These are phyloP conservation scores for Trichosanthes cucumerina DNA, from an alignment of 306 rosid genomes.

Conservation along the genomic window DNA sequence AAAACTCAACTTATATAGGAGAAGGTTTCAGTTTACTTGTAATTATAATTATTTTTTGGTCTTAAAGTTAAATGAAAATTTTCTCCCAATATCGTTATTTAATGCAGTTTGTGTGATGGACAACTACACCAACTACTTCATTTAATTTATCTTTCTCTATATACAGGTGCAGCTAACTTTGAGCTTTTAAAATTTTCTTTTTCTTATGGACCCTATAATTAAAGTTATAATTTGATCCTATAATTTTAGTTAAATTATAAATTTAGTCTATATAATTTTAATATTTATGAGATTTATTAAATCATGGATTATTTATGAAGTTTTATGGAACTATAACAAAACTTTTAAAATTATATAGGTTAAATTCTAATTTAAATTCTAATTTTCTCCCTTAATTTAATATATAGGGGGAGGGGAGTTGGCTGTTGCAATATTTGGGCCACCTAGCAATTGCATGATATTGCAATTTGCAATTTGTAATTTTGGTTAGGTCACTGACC, in stretches of 20 bases:
- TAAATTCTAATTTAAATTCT: too few species aligned
- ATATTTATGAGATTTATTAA: not conserved
- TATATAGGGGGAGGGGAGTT: not conserved
- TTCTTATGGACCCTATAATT: too few species aligned
- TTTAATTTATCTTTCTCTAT: not conserved
- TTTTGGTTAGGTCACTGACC: not conserved
- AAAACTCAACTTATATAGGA: not conserved
- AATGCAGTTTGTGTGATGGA: slow-evolving; percentile 3
- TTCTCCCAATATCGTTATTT: not conserved
- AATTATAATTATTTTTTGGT: not conserved
- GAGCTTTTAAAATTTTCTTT: not conserved
- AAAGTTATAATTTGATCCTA: too few species aligned
- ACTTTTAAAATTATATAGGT: too few species aligned
- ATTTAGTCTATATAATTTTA: too few species aligned
- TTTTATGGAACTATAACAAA: too few species aligned
- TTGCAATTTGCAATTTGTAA: not conserved
- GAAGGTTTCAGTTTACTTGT: not conserved
- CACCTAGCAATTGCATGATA: not conserved
- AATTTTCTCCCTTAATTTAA: too few species aligned
- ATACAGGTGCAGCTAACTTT: slow-evolving; percentile 7
- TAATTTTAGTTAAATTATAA: too few species aligned
- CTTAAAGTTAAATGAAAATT: not conserved
- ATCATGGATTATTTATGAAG: not conserved
- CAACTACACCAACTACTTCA: slow-evolving; percentile 8
- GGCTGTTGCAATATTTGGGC: not conserved